Conservation (phyloP, 179 eudicot genomes). For the Silene coronaria region DNA sequence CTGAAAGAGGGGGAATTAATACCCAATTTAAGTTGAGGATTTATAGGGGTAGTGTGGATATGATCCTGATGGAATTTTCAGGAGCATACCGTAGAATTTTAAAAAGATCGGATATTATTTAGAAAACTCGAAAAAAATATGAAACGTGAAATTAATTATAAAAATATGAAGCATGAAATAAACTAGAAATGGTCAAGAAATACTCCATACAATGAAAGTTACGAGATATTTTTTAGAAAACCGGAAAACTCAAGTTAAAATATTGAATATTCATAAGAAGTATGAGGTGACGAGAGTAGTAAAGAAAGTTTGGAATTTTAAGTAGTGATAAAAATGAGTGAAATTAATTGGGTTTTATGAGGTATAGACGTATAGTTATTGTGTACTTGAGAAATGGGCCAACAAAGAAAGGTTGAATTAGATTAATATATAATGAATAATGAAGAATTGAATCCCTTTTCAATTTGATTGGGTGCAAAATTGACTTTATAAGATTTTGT, state of each 20-base stretch:
- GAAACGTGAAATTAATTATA: no score
- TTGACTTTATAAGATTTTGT: slow-evolving; percentile 9
- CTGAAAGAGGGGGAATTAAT: neutral
- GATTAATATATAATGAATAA: no score
- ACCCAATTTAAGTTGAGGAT: neutral
- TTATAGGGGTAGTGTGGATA: neutral
- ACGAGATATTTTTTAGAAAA: no score
- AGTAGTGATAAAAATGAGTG: neutral
- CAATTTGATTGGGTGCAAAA: slow-evolving; percentile 19
- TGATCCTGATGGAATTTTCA: neutral
- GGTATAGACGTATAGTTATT: no score
- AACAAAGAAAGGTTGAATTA: neutral
- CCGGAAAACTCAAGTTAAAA: no score
- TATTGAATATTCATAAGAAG: no score
- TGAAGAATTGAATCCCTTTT: neutral
- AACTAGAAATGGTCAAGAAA: no score
- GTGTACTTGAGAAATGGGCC: neutral
- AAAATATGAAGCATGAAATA: no score
- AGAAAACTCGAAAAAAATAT: no score
- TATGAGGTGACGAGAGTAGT: no score
- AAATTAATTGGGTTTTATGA: neutral
- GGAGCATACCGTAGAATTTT: neutral
- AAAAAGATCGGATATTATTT: no score
- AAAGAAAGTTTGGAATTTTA: neutral
- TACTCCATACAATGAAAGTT: no score